phyloP scores from a whole-genome alignment of 1,284 basidiomycete genomes.

The Naganishia albida region DNA sequence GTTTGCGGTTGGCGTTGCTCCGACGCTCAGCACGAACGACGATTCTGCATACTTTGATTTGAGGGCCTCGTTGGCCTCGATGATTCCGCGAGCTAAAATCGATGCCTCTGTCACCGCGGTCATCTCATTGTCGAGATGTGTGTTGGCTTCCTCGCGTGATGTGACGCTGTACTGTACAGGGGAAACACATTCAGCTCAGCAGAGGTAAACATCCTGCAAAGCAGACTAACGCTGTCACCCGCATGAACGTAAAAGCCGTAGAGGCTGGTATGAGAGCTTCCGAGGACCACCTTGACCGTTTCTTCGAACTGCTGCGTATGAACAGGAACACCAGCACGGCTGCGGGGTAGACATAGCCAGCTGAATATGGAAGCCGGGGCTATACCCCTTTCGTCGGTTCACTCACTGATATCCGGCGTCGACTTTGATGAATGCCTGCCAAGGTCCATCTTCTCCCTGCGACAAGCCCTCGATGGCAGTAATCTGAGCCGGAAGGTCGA shows the following conservation, averaged over 20 bases:
- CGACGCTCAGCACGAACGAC: slow-evolving; percentile 72
- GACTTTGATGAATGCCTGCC: slow-evolving; percentile 79
- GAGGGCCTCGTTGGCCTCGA: slow-evolving; percentile 48
- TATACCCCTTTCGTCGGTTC: too few relatives aligned
- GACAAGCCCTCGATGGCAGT: slow-evolving; percentile 62
- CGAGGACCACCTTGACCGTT: slow-evolving; percentile 61
- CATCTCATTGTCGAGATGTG: slow-evolving; percentile 71
- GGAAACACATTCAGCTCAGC: neutral
- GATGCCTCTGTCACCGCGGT: slow-evolving; percentile 69
- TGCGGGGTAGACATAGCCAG: too few relatives aligned
- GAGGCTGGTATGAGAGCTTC: slow-evolving; percentile 55
- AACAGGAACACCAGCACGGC: slow-evolving; percentile 75
- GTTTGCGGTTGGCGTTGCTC: slow-evolving; percentile 83
- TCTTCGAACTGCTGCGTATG: slow-evolving; percentile 61
- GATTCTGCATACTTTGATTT: slow-evolving; percentile 45
- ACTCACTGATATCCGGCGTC: slow-evolving; percentile 74
- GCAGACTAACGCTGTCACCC: slow-evolving; percentile 32
- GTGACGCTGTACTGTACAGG: slow-evolving; percentile 66
- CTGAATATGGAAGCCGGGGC: slow-evolving; percentile 22
- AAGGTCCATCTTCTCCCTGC: slow-evolving; percentile 48
- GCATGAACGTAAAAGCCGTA: slow-evolving; percentile 30
- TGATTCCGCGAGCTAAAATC: slow-evolving; percentile 59
- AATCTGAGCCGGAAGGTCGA: slow-evolving; percentile 76
- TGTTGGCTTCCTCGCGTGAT: slow-evolving; percentile 63
- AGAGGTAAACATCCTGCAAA: neutral